These are phyloP conservation scores for Citrus mangshanensis DNA, from an alignment of 345 rosid species.

Conservation along the genomic window DNA sequence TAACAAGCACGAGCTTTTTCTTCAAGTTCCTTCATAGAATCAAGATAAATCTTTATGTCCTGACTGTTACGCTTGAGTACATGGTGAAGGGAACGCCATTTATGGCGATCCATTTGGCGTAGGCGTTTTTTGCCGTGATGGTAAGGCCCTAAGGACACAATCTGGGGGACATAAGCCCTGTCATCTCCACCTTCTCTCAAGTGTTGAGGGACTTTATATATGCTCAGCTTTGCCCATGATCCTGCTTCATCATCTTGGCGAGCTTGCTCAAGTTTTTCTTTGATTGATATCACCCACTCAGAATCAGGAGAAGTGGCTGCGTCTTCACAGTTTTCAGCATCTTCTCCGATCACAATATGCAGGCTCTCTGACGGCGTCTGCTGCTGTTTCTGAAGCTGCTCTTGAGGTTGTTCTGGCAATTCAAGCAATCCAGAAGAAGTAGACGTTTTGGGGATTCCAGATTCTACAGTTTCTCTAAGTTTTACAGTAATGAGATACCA, in stretches of 20 bases:
- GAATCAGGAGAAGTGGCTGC: conserved; percentile 29
- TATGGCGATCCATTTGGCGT: conserved; percentile 72
- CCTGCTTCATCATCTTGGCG: conserved; percentile 52
- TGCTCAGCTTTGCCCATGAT: conserved; percentile 59
- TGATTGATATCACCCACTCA: conserved; percentile 70
- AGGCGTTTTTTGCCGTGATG: conserved; percentile 71
- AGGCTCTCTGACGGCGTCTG: conserved; percentile 26
- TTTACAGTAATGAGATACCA: conserved; percentile 75
- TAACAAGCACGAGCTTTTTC: conserved; percentile 68
- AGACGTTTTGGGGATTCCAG: conserved; percentile 31
- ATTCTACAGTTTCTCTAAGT: conserved; percentile 62
- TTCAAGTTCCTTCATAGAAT: conserved; percentile 60
- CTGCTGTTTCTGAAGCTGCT: conserved; percentile 23
- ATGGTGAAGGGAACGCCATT: conserved; percentile 74
- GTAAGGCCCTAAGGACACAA: conserved; percentile 77
- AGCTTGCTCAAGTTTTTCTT: conserved; percentile 62
- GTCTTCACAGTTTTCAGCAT: conserved; percentile 22
- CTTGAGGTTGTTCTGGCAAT: conserved; percentile 21
- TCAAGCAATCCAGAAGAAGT: conserved; percentile 16
- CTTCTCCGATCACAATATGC: conserved; percentile 22
- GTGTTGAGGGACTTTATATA: conserved; percentile 57
- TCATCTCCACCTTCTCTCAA: conserved; percentile 68
- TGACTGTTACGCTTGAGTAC: conserved; percentile 58
- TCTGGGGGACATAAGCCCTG: conserved; percentile 74
- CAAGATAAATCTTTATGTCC: conserved; percentile 53